Conservation (phyloP, 1,139 yeast species). For the Sugiyamaella grinbergsii region DNA sequence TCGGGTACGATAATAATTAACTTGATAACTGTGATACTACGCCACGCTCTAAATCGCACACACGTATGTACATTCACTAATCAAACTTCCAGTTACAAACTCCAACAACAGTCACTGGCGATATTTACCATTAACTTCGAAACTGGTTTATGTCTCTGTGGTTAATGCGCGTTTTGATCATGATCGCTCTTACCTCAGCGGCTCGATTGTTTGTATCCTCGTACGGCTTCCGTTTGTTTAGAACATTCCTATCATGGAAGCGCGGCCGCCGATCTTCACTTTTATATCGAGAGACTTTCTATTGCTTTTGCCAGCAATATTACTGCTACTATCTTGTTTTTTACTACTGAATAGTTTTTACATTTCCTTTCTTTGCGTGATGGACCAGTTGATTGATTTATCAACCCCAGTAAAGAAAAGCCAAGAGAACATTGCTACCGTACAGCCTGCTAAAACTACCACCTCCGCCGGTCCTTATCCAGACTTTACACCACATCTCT, state of each 20-base stretch:
- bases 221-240: conserved; percentile 14
- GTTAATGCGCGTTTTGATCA: conserved; percentile 5
- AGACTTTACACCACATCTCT: conserved; percentile 33
- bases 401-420: conserved; percentile 28
- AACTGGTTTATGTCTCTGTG: conserved; percentile 2
- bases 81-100: no score
- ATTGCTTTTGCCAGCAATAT: no score
- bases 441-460: neutral
- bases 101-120: neutral
- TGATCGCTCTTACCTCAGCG: neutral
- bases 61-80: no score
- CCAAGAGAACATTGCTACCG: neutral
- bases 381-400: conserved; percentile 32
- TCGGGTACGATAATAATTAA: no score
- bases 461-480: conserved; percentile 10
- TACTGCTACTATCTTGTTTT: no score
- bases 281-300: no score
- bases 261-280: neutral
- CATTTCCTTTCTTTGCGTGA: conserved; percentile 4
- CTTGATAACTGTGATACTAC: no score
- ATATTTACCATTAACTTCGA: neutral
- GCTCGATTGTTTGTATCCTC: neutral
- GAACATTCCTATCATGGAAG: conserved; percentile 6
- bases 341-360: no score
- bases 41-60: no score